Conservation (phyloP, 2,329 filamentous ascomycete species). For the Cladosporium cucumerinum region DNA sequence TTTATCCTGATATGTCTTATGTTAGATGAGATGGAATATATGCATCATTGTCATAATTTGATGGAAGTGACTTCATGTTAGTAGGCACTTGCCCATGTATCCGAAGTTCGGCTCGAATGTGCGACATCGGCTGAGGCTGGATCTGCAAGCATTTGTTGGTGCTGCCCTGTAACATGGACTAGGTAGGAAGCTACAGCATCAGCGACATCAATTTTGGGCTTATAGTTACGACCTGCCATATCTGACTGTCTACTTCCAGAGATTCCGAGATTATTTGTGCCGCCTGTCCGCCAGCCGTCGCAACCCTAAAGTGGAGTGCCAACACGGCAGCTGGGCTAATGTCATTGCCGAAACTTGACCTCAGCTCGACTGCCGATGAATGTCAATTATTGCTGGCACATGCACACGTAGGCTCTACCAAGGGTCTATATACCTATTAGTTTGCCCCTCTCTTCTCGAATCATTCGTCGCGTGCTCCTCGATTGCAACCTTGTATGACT, state of each 20-base stretch:
- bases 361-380: conserved; percentile 10
- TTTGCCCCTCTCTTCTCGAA: background rate
- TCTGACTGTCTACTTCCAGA: background rate
- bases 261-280: background rate
- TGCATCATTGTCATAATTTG: background rate
- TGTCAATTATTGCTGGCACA: conserved; percentile 8
- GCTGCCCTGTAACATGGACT: background rate
- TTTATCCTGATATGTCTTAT: background rate
- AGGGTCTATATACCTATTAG: background rate
- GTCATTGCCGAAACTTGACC: conserved; percentile 16
- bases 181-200: background rate
- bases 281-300: background rate
- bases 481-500: background rate
- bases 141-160: background rate
- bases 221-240: background rate
- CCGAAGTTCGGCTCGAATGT: background rate
- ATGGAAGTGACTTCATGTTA: too few relatives aligned
- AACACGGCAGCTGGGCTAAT: conserved; percentile 11
- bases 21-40: background rate
- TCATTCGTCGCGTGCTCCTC: background rate
- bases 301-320: conserved; percentile 1
- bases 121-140: background rate
- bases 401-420: background rate
- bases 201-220: background rate
- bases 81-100: background rate